Evolutionary conservation across 257 asterid genomes (phyloP).

Genomic region (Salvia rosmarinus): DNA sequence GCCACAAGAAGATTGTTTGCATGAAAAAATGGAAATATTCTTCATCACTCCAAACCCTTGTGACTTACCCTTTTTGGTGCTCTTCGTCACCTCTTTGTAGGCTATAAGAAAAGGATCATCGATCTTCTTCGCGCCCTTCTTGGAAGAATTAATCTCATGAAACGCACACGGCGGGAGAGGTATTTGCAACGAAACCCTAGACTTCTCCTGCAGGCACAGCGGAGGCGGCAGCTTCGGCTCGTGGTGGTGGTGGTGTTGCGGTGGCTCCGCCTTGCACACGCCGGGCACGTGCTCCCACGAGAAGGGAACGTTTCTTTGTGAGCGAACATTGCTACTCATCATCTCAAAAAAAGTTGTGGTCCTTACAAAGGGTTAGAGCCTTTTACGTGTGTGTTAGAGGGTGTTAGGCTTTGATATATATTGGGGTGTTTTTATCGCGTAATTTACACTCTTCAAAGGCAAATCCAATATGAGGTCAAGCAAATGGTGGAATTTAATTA

Average conservation of each 20-base stretch:
- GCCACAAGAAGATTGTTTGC: constrained; percentile 49
- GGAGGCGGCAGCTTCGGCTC: constrained; percentile 44
- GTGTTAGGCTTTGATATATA: neutral
- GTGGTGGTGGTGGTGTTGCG: neutral
- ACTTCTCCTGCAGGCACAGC: too few species aligned
- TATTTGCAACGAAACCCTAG: constrained; percentile 36
- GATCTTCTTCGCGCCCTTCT: constrained; percentile 44
- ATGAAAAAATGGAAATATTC: constrained; percentile 56
- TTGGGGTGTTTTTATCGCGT: constrained; percentile 41
- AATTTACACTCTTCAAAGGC: constrained; percentile 46
- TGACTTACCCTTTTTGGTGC: constrained; percentile 40
- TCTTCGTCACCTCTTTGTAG: constrained; percentile 68
- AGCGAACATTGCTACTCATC: constrained; percentile 55
- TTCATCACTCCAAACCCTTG: constrained; percentile 47
- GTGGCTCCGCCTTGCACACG: constrained; percentile 42
- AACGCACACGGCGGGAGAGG: constrained; percentile 52
- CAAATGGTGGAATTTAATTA: too few species aligned
- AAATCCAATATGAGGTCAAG: constrained; percentile 43
- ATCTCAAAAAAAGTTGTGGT: neutral
- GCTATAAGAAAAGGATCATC: constrained; percentile 80
- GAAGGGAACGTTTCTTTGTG: constrained; percentile 64
- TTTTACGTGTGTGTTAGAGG: neutral
- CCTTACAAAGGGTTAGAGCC: neutral
- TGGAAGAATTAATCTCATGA: constrained; percentile 37
- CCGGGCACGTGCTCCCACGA: constrained; percentile 78